Evolutionary conservation across 768 basidiomycete genomes (phyloP).

Genomic region (Panus rudis): DNA sequence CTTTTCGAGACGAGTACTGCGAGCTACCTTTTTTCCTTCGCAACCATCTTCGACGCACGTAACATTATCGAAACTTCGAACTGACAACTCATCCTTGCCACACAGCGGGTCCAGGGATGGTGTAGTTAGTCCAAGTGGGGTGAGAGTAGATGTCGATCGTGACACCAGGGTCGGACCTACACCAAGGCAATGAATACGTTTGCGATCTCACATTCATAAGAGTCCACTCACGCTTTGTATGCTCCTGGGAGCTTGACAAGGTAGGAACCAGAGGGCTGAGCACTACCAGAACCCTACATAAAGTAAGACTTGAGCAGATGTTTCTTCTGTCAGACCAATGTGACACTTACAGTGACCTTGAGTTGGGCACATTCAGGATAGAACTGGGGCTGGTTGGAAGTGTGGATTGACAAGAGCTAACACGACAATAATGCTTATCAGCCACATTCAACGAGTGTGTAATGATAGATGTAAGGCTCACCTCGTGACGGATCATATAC

Average conservation of each 20-base stretch:
- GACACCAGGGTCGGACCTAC: slow-evolving; percentile 25
- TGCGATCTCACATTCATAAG: slow-evolving; percentile 2
- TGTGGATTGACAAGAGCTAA: slow-evolving; percentile 23
- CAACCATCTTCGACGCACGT: too few relatives aligned
- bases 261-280: slow-evolving; percentile 11
- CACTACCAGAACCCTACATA: slow-evolving; percentile 13
- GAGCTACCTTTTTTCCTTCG: too few relatives aligned
- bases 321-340: too few relatives aligned
- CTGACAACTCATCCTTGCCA: slow-evolving; percentile 6
- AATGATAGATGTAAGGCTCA: background rate
- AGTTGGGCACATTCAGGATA: slow-evolving; percentile 30
- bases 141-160: slow-evolving; percentile 27
- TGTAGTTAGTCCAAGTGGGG: slow-evolving; percentile 25
- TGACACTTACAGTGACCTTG: slow-evolving; percentile 17
- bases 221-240: slow-evolving; percentile 7
- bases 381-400: slow-evolving; percentile 28
- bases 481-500: slow-evolving; percentile 16
- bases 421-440: too few relatives aligned
- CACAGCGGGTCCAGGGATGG: slow-evolving; percentile 22
- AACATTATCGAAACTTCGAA: too few relatives aligned
- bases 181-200: slow-evolving; percentile 1
- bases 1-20: too few relatives aligned
- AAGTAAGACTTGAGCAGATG: too few relatives aligned
- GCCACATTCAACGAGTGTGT: too few relatives aligned
- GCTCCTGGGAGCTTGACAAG: slow-evolving; percentile 21